Conservation (phyloP, 352 stramenopile genomes). For the Globisporangium okanoganense region DNA sequence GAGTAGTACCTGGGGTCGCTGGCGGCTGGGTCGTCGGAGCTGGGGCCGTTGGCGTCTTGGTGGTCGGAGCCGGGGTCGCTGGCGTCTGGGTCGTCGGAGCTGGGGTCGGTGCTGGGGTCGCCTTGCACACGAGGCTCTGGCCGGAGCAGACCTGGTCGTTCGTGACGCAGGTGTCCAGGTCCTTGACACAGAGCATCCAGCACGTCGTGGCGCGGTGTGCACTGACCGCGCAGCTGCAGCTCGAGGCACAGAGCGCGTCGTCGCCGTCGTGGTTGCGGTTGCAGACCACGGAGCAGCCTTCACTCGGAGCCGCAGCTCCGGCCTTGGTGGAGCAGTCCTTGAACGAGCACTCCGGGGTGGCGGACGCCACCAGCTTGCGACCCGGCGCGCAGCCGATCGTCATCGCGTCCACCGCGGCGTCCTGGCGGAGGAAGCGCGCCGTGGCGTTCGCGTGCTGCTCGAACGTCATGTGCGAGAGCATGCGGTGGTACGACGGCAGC, state of each 20-base stretch:
- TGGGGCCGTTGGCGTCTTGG: neutral
- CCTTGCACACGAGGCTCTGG: conserved; percentile 21
- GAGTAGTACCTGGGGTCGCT: neutral
- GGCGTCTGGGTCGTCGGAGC: neutral
- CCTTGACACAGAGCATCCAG: conserved; percentile 56
- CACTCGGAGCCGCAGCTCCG: conserved; percentile 19
- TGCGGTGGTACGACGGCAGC: conserved; percentile 48
- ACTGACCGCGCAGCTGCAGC: conserved; percentile 25
- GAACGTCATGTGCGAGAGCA: conserved; percentile 45
- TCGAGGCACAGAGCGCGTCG: conserved; percentile 15
- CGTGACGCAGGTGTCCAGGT: conserved; percentile 29
- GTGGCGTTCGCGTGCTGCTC: conserved; percentile 36
- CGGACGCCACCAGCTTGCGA: conserved; percentile 33
- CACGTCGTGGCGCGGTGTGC: conserved; percentile 27
- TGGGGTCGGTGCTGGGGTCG: neutral
- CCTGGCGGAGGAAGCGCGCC: conserved; percentile 26
- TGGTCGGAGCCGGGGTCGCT: neutral
- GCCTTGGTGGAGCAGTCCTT: conserved; percentile 28
- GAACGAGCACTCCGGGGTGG: conserved; percentile 25
- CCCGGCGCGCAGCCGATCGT: conserved; percentile 35
- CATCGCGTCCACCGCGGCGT: conserved; percentile 22
- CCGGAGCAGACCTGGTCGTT: conserved; percentile 34
- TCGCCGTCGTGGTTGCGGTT: conserved; percentile 35
- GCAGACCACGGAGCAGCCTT: conserved; percentile 31
- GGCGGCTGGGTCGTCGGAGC: neutral